phyloP scores from a whole-genome alignment of 257 asterid genomes.

The Solanum gandarillasii region DNA sequence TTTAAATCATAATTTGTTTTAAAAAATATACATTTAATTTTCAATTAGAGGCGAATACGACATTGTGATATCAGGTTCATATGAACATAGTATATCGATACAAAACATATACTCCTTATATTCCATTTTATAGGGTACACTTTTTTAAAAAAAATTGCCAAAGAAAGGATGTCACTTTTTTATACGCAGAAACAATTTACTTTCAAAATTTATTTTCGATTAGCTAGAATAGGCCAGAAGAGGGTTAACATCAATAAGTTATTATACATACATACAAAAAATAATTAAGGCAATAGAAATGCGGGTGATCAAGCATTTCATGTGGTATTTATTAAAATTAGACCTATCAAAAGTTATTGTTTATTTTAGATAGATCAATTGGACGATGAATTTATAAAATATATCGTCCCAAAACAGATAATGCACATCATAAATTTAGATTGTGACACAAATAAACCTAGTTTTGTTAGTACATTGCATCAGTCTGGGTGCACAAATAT shows the following conservation, averaged over 20 bases:
- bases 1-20: neutral
- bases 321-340: neutral
- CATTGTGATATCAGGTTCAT: too few relatives aligned
- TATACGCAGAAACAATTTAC: too few relatives aligned
- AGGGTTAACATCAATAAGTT: neutral
- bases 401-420: neutral
- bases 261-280: too few relatives aligned
- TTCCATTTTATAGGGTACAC: neutral
- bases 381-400: neutral
- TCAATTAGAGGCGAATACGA: neutral
- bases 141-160: accelerated
- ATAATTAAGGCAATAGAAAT: neutral
- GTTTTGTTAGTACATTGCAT: neutral
- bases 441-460: neutral
- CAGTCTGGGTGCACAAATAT: neutral
- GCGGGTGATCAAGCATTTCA: neutral
- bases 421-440: neutral
- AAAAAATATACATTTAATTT: too few relatives aligned
- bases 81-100: too few relatives aligned
- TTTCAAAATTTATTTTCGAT: too few relatives aligned
- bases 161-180: too few relatives aligned
- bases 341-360: neutral
- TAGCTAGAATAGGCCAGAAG: neutral
- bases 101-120: neutral
- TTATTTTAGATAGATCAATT: neutral